Base-by-base conservation (phyloP, 202 grass and related monocot species). In the Zoysia matrella region DNA sequence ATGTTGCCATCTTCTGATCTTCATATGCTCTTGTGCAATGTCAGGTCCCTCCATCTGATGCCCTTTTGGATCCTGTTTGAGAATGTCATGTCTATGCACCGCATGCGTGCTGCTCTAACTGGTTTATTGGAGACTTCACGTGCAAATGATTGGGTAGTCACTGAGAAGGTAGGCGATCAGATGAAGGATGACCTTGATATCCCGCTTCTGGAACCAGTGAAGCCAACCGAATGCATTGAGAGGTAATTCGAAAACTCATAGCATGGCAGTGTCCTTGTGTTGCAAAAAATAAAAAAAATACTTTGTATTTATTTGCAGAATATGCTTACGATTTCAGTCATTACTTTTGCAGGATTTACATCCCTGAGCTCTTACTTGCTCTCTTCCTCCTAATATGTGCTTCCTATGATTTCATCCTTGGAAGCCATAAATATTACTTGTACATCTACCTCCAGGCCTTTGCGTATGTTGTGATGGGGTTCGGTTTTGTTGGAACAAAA, bases 111-210 rank as follows among this genome's bases (percentile, higher is more conserved):
- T 60, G 89, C 88, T 51, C 73, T 90, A 13, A 88, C 76, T 10
- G 94, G 94, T 73, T 77, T 97, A 69, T 71, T 90, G 1, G 89
- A 89, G 70, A 87, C 90, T 51, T 55, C 76, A 10, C 76, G 51
- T 71, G 94, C 72, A 40, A 90, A 97, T 72, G 94, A 92, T 78
- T 97, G 94, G 92, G 88, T 97, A 10, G 92, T 97, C n/a, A 94
- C 94, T 57, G 85, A 97, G 69, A 97, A 97, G 76, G 75, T 91
- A 74, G 94, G 92, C 60, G 79, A 83, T 78, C 74, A 67, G 8
- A 44, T 61, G 22, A 74, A 84, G 47, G 81, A 66, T 11, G 70
- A 88, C n/a, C 69, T 86, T 4, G 78, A 91, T 55, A 56, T 91
- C 39, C 85, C 89, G 48, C 77, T 84, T 5, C 77, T 87, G 60